Conservation (phyloP, 2,329 filamentous ascomycete genomes). For the Blastomyces silverae region DNA sequence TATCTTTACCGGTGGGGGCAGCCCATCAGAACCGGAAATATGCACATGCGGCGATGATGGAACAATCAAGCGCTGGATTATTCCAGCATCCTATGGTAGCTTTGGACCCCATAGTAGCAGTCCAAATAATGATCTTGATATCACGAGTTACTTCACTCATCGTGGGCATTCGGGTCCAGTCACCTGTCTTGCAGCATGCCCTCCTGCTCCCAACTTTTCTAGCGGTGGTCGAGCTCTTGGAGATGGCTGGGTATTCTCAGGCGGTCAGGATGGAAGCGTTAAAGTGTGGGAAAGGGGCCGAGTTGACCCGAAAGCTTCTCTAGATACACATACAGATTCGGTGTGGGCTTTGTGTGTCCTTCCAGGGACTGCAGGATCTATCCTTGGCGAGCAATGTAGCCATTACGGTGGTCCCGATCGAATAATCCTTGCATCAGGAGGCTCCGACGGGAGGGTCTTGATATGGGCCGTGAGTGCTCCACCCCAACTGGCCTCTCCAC, state of each 20-base stretch:
- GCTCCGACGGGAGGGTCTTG: conserved; percentile 82
- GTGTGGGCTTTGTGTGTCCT: conserved; percentile 94
- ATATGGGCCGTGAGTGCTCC: conserved; percentile 93
- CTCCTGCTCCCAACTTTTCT: conserved; percentile 77
- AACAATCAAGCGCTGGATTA: conserved; percentile 93
- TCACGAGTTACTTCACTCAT: conserved; percentile 90
- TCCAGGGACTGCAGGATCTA: conserved; percentile 68
- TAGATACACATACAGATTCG: conserved; percentile 90
- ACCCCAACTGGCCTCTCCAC: conserved; percentile 74
- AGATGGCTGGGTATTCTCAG: conserved; percentile 98
- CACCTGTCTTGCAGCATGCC: conserved; percentile 78
- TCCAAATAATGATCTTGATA: conserved; percentile 73
- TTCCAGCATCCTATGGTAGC: conserved; percentile 69
- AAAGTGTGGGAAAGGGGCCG: conserved; percentile 92
- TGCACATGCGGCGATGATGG: conserved; percentile 95
- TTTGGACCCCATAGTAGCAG: conserved; percentile 48
- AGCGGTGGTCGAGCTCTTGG: conserved; percentile 81
- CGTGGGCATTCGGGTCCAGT: conserved; percentile 88
- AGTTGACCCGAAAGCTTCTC: conserved; percentile 88
- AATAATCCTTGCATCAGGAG: conserved; percentile 83
- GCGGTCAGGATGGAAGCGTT: conserved; percentile 86
- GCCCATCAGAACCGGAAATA: conserved; percentile 90
- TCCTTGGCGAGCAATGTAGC: conserved; percentile 67
- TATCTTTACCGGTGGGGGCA: conserved; percentile 94
- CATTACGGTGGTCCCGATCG: conserved; percentile 75